phyloP scores from a whole-genome alignment of 495 filamentous ascomycete species.

The Neurospora sp. region DNA sequence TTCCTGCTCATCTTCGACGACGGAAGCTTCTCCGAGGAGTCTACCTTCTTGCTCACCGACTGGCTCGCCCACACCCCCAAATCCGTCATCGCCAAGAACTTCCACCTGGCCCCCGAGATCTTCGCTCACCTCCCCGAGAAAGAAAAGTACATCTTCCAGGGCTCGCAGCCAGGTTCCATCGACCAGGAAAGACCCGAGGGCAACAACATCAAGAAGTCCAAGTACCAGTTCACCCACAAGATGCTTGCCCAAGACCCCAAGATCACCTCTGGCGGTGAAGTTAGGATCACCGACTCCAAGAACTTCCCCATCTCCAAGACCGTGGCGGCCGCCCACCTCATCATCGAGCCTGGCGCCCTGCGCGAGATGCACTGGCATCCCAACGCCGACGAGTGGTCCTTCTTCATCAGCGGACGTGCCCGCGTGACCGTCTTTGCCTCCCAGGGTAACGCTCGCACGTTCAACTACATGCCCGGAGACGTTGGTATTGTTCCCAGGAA shows the following conservation, averaged over 20 bases:
- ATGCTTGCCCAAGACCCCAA: constrained; percentile 50
- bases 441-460: constrained; percentile 37
- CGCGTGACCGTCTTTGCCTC: constrained; percentile 43
- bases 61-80: constrained; percentile 58
- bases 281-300: constrained; percentile 54
- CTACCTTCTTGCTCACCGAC: constrained; percentile 57
- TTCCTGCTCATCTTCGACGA: constrained; percentile 64
- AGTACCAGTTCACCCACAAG: constrained; percentile 49
- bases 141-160: constrained; percentile 65
- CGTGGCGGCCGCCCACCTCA: constrained; percentile 51
- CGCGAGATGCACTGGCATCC: constrained; percentile 55
- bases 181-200: constrained; percentile 33
- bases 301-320: constrained; percentile 59
- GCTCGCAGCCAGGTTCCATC: constrained; percentile 39
- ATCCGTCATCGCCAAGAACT: constrained; percentile 55
- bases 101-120: constrained; percentile 47
- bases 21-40: constrained; percentile 59
- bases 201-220: constrained; percentile 46
- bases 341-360: constrained; percentile 46
- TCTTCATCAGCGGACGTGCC: constrained; percentile 41
- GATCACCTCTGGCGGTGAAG: constrained; percentile 43
- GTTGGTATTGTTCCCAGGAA: constrained; percentile 52
- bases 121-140: constrained; percentile 46
- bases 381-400: constrained; percentile 48
- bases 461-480: constrained; percentile 42